Evolutionary conservation across 164 flowering plant genomes (phyloP).

Genomic region (Nelumbo lutea): DNA sequence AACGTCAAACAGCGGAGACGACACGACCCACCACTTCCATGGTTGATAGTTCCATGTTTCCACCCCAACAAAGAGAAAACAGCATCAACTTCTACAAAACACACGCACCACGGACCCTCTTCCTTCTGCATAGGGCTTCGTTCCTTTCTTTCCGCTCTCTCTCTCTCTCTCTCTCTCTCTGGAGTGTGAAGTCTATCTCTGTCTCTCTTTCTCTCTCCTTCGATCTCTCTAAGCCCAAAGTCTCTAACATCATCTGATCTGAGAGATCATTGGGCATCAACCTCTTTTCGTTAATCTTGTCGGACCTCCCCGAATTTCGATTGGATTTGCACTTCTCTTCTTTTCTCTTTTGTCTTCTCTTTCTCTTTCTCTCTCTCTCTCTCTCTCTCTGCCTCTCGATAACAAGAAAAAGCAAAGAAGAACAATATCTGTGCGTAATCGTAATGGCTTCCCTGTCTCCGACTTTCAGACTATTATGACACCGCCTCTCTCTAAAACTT

Average conservation of each 20-base stretch:
- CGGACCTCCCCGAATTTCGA: conserved; percentile 4
- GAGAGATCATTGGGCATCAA: not conserved
- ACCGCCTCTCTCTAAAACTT: no score
- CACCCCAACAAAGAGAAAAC: not conserved
- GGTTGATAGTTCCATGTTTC: no score
- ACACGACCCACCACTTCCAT: no score
- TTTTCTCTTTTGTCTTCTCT: not conserved
- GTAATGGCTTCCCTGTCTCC: not conserved
- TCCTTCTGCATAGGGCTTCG: conserved; percentile 21
- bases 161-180: not conserved
- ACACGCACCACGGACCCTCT: not conserved
- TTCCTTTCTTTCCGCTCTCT: conserved; percentile 5
- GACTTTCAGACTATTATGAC: no score
- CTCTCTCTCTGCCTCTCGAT: no score
- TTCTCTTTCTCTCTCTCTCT: not conserved
- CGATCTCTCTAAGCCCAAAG: not conserved
- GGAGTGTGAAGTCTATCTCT: not conserved
- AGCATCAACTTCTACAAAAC: not conserved
- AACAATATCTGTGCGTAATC: not conserved
- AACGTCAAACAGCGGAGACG: no score
- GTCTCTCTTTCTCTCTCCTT: not conserved
- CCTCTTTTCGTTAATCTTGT: not conserved
- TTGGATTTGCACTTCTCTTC: not conserved
- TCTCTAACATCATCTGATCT: not conserved
- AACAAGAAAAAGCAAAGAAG: not conserved